phyloP scores from a whole-genome alignment of 2,329 filamentous ascomycete genomes.

The Aspergillus bombycis region DNA sequence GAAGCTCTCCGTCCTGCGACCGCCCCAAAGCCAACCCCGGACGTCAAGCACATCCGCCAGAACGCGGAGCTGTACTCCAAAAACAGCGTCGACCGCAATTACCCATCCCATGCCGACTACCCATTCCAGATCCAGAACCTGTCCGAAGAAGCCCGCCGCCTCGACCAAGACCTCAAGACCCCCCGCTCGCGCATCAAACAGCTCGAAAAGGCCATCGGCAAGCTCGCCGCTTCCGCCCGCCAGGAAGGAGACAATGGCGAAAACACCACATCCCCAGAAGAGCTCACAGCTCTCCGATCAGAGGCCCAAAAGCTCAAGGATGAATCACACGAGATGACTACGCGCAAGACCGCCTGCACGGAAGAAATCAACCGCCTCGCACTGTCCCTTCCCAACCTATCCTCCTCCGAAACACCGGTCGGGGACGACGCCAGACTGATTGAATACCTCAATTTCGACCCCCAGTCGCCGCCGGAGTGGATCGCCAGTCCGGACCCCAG shows the following conservation, averaged over 20 bases:
- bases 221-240: slow-evolving; percentile 32
- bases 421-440: slow-evolving; percentile 68
- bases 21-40: slow-evolving; percentile 77
- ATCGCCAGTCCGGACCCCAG: slow-evolving; percentile 27
- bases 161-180: slow-evolving; percentile 44
- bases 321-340: slow-evolving; percentile 35
- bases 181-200: slow-evolving; percentile 49
- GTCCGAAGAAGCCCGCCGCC: slow-evolving; percentile 39
- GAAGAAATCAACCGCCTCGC: slow-evolving; percentile 75
- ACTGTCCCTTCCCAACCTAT: slow-evolving; percentile 82
- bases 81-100: slow-evolving; percentile 86
- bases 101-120: slow-evolving; percentile 58
- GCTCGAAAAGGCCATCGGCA: slow-evolving; percentile 46
- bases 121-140: slow-evolving; percentile 56
- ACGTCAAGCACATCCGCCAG: slow-evolving; percentile 88
- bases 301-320: slow-evolving; percentile 46
- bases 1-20: slow-evolving; percentile 61
- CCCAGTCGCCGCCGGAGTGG: slow-evolving; percentile 43
- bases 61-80: slow-evolving; percentile 78
- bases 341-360: slow-evolving; percentile 38
- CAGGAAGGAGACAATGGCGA: slow-evolving; percentile 20
- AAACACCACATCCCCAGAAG: slow-evolving; percentile 15
- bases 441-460: slow-evolving; percentile 77
- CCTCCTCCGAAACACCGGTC: slow-evolving; percentile 72
- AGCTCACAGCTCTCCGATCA: slow-evolving; percentile 33